These are phyloP conservation scores for Fonsecaea nubica DNA, from an alignment of 2,329 filamentous ascomycete species.

Conservation along the genomic window DNA sequence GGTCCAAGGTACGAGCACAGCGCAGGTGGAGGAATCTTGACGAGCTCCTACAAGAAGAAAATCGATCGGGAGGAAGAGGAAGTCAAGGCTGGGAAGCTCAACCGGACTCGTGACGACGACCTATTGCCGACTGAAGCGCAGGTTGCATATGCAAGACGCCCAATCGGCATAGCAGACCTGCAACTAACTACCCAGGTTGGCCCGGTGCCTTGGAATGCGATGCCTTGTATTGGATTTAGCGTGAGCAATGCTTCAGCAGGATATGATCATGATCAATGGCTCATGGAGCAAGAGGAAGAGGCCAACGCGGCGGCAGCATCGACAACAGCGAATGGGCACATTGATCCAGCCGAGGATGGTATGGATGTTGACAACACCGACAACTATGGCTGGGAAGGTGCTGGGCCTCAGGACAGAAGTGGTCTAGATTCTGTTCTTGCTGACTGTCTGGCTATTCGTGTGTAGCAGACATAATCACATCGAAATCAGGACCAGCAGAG, in stretches of 20 bases:
- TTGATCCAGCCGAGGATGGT: conserved; percentile 24
- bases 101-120: conserved; percentile 73
- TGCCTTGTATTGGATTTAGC: conserved; percentile 74
- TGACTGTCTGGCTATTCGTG: conserved; percentile 42
- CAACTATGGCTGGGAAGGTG: conserved; percentile 67
- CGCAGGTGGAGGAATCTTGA: conserved; percentile 76
- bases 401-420: conserved; percentile 45
- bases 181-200: conserved; percentile 76
- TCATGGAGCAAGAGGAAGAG: conserved; percentile 44
- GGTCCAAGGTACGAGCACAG: conserved; percentile 64
- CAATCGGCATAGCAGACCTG: conserved; percentile 79
- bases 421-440: conserved; percentile 52
- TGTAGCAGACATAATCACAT: conserved; percentile 12
- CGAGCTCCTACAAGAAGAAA: conserved; percentile 76
- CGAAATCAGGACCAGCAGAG: background rate
- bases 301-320: background rate
- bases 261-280: conserved; percentile 73
- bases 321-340: conserved; percentile 24
- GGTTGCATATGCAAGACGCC: conserved; percentile 72
- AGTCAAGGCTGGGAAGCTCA: conserved; percentile 73
- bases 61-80: conserved; percentile 77
- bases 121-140: conserved; percentile 82
- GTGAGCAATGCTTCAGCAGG: conserved; percentile 76
- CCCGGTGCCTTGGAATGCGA: conserved; percentile 76
- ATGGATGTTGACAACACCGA: conserved; percentile 61